Conservation (phyloP, 768 basidiomycete species). For the Auriculariales sp. region DNA sequence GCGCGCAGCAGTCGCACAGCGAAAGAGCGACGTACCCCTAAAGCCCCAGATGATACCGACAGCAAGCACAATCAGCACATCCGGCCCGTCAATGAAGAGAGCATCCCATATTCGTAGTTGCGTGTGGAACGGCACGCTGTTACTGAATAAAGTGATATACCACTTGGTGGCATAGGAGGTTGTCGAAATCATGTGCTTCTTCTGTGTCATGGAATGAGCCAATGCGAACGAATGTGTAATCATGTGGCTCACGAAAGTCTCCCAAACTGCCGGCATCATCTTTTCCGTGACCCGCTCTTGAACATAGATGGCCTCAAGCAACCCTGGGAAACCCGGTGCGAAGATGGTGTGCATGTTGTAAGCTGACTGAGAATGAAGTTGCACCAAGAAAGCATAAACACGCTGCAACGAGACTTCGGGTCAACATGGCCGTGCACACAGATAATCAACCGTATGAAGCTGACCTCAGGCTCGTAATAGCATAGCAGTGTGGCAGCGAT, state of each 20-base stretch:
- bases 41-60: constrained; percentile 87
- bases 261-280: constrained; percentile 82
- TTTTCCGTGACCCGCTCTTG: constrained; percentile 80
- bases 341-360: constrained; percentile 85
- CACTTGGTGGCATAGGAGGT: constrained; percentile 97
- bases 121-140: constrained; percentile 89
- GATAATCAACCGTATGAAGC: constrained; percentile 3
- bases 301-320: constrained; percentile 90
- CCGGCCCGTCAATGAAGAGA: constrained; percentile 79
- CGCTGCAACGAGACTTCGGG: constrained; percentile 25
- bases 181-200: constrained; percentile 79
- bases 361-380: constrained; percentile 55
- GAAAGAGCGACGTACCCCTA: constrained; percentile 38
- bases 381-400: constrained; percentile 69
- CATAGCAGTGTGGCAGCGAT: constrained; percentile 89
- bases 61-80: constrained; percentile 74
- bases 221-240: neutral
- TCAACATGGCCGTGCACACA: neutral
- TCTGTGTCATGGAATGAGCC: constrained; percentile 16
- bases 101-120: constrained; percentile 93
- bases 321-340: constrained; percentile 86
- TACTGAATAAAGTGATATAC: constrained; percentile 97
- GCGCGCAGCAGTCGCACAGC: neutral
- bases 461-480: constrained; percentile 75
- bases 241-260: constrained; percentile 42